Base-by-base conservation (phyloP, 2,329 filamentous ascomycete genomes). In the Plectosphaerella sp. region DNA sequence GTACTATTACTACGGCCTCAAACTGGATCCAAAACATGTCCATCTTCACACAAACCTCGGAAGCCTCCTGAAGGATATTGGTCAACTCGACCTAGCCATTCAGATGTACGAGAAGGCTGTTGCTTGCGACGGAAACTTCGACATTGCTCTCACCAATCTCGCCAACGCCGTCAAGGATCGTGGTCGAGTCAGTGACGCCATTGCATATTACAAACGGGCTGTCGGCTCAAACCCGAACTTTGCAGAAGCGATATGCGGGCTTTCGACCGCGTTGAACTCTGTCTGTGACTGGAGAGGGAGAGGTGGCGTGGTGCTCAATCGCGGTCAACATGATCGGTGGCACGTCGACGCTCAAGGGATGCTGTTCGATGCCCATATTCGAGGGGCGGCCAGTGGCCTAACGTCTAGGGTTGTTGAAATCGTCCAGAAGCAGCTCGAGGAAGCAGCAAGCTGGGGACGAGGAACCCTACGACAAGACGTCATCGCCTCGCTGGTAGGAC, bases 121-220 rank as follows among this genome's bases (percentile, higher is more conserved):
- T 14, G 80, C 83, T 3, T 97, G 92, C 65, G 94, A 99, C 67
- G 84, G 85, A n/a, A 89, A 86, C 22, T 99, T 99, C 63, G 94
- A 99, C 64, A 99, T 99, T 63, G 94, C 94, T 35, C 74, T 99
- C 51, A 96, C 94, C 4, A 99, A 99, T 63, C 78, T 99, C 20
- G 94, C 94, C 51, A 99, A 99, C 67, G 94, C 94, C 9, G 92
- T 99, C 59, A 99, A 99, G 68, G 94, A 99, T 67, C 91, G 95
- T 60, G 94, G 94, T 3, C 84, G 89, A 43, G 90, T 97, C 59
- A 88, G 85, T 52, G 94, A 99, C 65, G 94, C 94, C 1, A 97
- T 99, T 54, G 73, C 76, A 24, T 97, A 95, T 67, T 99, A 99
- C 73, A 89, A 84, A 62, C 84, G 92, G 57, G 94, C 94, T 39